Conservation (phyloP, 768 basidiomycete species). For the Asterophora parasitica region DNA sequence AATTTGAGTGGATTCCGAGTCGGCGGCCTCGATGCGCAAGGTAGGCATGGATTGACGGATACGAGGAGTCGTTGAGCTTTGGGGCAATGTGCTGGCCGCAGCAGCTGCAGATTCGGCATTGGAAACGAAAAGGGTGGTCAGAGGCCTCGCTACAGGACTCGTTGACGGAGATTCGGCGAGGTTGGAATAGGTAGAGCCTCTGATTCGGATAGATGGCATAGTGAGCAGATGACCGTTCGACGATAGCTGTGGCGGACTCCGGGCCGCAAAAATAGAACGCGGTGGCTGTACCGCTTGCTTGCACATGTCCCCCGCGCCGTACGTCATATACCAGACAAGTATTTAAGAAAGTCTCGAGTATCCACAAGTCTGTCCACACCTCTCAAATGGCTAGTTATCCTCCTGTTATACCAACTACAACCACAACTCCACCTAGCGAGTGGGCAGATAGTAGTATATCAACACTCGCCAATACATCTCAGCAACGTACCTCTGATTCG, state of each 20-base stretch:
- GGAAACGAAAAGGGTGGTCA: slow-evolving; percentile 14
- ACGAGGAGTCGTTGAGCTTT: slow-evolving; percentile 3
- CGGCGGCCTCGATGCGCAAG: slow-evolving; percentile 6
- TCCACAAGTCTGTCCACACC: background rate
- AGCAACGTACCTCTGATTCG: background rate
- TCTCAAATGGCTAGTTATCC: background rate
- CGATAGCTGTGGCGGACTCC: no score
- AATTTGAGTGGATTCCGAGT: background rate
- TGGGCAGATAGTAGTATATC: background rate
- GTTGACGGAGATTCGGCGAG: slow-evolving; percentile 17
- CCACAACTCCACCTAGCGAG: background rate
- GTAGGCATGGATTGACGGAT: slow-evolving; percentile 19
- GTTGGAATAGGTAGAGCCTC: slow-evolving; percentile 27
- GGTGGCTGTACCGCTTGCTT: background rate
- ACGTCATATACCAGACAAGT: background rate
- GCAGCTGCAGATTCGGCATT: slow-evolving; percentile 9
- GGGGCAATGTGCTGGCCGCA: slow-evolving; percentile 3
- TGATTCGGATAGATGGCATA: slow-evolving; percentile 51
- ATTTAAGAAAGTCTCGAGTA: background rate
- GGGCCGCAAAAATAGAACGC: no score
- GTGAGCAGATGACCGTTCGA: background rate
- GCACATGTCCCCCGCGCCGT: background rate
- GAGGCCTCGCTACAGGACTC: slow-evolving; percentile 2
- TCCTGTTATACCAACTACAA: background rate
- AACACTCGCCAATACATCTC: background rate